Conservation (phyloP, 2,329 filamentous ascomycete species). For the Colletotrichum sp. region DNA sequence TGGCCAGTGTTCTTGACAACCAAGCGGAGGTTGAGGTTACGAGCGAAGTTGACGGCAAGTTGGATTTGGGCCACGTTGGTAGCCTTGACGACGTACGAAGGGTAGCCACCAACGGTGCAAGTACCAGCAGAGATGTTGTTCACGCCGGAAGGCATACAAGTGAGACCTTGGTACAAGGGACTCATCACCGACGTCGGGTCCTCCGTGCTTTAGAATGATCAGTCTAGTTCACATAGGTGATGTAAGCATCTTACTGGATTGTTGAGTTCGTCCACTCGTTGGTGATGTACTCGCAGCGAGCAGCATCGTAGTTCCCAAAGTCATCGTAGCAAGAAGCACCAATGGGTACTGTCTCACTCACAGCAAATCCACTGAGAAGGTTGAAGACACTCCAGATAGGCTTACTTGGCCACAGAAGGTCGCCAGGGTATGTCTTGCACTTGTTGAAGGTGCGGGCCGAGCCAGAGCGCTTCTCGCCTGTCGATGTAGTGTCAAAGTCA, state of each 20-base stretch:
- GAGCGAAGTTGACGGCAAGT: constrained; percentile 33
- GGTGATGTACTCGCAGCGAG: constrained; percentile 28
- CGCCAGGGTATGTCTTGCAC: constrained; percentile 37
- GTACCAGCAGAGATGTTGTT: background rate
- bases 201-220: constrained; percentile 25
- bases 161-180: constrained; percentile 31
- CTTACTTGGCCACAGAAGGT: constrained; percentile 29
- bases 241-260: constrained; percentile 22
- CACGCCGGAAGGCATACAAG: background rate
- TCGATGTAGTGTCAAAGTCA: background rate
- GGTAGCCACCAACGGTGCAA: background rate
- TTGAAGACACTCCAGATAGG: constrained; percentile 35
- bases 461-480: background rate
- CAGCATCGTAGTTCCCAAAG: constrained; percentile 26
- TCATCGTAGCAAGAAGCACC: constrained; percentile 34
- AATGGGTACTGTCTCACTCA: constrained; percentile 36
- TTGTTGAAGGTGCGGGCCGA: constrained; percentile 27
- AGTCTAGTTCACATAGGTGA: background rate
- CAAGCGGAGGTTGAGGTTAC: constrained; percentile 47
- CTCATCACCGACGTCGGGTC: constrained; percentile 46
- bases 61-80: constrained; percentile 42
- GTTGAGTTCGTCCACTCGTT: constrained; percentile 30
- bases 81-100: background rate
- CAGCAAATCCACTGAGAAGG: constrained; percentile 32
- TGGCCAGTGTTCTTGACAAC: constrained; percentile 51